phyloP scores from a whole-genome alignment of 2,329 filamentous ascomycete genomes.

The Grosmannia serpens region DNA sequence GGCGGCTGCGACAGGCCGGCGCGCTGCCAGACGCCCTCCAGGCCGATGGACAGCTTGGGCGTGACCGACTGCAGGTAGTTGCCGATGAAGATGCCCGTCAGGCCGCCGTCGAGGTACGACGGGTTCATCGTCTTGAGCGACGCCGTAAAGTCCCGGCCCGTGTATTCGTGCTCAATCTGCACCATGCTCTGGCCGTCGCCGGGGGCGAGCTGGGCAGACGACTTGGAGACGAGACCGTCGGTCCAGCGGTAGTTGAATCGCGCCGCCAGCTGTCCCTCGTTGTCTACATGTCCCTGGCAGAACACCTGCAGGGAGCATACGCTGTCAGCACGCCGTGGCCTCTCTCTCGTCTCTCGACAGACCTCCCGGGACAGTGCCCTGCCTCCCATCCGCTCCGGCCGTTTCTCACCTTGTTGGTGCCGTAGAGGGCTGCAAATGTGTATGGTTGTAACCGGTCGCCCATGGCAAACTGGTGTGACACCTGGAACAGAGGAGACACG shows the following conservation, averaged over 20 bases:
- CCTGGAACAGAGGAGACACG: constrained; percentile 87
- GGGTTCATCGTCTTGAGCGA: constrained; percentile 92
- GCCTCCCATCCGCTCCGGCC: constrained; percentile 11
- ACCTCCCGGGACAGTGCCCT: too few relatives aligned
- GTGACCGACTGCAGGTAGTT: constrained; percentile 94
- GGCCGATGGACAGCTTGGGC: constrained; percentile 70
- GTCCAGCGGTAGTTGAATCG: constrained; percentile 90
- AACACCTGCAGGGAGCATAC: constrained; percentile 55
- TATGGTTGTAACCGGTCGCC: constrained; percentile 90
- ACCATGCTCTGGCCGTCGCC: constrained; percentile 73
- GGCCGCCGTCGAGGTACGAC: constrained; percentile 79
- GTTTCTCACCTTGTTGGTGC: constrained; percentile 66
- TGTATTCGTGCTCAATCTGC: constrained; percentile 92
- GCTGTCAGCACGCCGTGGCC: background rate
- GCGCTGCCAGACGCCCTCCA: constrained; percentile 92
- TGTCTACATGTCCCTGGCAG: constrained; percentile 90
- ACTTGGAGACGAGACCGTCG: constrained; percentile 68
- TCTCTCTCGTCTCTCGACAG: background rate
- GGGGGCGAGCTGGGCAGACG: constrained; percentile 73
- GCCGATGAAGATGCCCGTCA: constrained; percentile 91
- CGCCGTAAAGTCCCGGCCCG: constrained; percentile 82
- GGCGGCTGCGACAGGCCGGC: constrained; percentile 72
- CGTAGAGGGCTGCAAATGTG: constrained; percentile 87
- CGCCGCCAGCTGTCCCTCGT: constrained; percentile 75
- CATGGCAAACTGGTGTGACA: constrained; percentile 93